Evolutionary conservation across 2,329 filamentous ascomycete genomes (phyloP), one percentile per base, ranked within the genome.

Genomic region (Nothophoma quercina): DNA sequence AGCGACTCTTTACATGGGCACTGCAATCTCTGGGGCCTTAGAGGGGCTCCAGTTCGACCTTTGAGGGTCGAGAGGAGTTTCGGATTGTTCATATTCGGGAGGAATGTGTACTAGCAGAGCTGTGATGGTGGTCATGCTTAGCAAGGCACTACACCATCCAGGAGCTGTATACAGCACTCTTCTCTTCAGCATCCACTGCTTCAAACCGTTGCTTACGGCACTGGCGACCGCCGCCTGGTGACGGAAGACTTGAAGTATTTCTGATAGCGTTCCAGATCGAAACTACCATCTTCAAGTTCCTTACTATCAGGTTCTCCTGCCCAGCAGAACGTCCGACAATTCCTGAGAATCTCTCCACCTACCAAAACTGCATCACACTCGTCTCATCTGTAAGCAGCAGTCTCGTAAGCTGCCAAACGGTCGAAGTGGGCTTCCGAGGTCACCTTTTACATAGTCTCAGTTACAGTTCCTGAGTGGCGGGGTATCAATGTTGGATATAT

Each of bases 401-500:
- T 66, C 52, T 67, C 61, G 28, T 68, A 65, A 9, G 46, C 56
- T 12, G 26, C 56, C 12, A 69, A 40, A 8, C 46, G 43, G 4
- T 51, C 33, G 32, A 69, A 67, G 0, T 65, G 53, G 2, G 36
- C 48, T 46, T 58, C 54, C 3, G 40, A 42, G 6, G 36, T 39
- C 9, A 63, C 30, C 26, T 60, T 26, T 58, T 58, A 67, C 10
- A 62, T 48, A 18, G 34, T 36, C 5, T 63, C 59, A 16, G 19
- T 23, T 4, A 67, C 62, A 1, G 30, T 42, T 7, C 49, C 48
- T 42, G 29, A 39, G 7, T 22, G 12, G n/a, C 36, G 19, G 34
- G 34, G 51, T 33, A 68, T 41, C 23, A 69, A 42, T 28, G 58
- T 52, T 39, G 69, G 69, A 59, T 73, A 74, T 44, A 68, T 69